Evolutionary conservation across 1,284 basidiomycete species (phyloP).

Genomic region (Macrocybe sp.): DNA sequence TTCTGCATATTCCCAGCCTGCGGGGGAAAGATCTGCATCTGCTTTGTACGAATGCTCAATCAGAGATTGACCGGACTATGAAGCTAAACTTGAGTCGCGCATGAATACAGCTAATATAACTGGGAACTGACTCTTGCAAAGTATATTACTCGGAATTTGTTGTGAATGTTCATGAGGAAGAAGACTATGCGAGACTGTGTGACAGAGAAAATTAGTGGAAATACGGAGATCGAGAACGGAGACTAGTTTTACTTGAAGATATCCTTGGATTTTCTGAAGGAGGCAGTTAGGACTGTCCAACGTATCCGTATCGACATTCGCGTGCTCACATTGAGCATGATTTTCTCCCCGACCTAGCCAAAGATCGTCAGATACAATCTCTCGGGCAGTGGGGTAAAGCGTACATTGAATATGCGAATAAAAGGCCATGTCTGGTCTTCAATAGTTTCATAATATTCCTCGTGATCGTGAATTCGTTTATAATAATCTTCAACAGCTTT

Average conservation of each 20-base stretch:
- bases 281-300: background rate
- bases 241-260: slow-evolving; percentile 54
- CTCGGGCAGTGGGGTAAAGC: slow-evolving; percentile 10
- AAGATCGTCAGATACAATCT: background rate
- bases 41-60: slow-evolving; percentile 99
- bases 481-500: slow-evolving; percentile 91
- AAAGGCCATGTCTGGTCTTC: slow-evolving; percentile 85
- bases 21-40: slow-evolving; percentile 92
- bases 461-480: slow-evolving; percentile 83
- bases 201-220: background rate
- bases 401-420: slow-evolving; percentile 93
- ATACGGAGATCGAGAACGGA: no score
- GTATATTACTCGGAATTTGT: slow-evolving; percentile 85
- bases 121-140: slow-evolving; percentile 74
- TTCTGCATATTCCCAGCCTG: slow-evolving; percentile 94
- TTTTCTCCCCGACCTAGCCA: slow-evolving; percentile 82
- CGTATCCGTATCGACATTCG: background rate
- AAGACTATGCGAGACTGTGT: slow-evolving; percentile 86
- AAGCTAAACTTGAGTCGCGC: slow-evolving; percentile 1
- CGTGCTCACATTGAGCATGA: slow-evolving; percentile 77
- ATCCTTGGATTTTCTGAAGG: slow-evolving; percentile 79
- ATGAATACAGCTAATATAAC: background rate
- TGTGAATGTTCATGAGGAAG: slow-evolving; percentile 99
- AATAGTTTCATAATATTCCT: slow-evolving; percentile 85
- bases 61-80: slow-evolving; percentile 86